Base-by-base conservation (phyloP, 495 filamentous ascomycete genomes). In the Xylaria bambusicola region DNA sequence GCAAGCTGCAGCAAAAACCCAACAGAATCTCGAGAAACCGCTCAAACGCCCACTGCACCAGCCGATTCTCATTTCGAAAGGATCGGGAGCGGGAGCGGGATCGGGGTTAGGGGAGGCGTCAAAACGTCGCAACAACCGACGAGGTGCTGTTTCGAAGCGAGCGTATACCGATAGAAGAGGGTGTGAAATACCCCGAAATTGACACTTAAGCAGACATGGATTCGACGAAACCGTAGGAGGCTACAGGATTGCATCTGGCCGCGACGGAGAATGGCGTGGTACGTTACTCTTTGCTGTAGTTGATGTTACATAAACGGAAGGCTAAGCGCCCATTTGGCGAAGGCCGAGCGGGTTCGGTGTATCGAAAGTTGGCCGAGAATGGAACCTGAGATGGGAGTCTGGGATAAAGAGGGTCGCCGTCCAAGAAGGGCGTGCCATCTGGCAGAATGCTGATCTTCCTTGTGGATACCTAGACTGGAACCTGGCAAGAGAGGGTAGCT, bases 21-120 rank as follows among this genome's bases (percentile, higher is more conserved):
- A 79, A 52, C 73, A 71, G 46, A 70, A 73, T 33, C 69, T 77
- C 42, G 76, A 77, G 50, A 81, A 77, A 61, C 66, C 75, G 52
- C 69, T 83, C 35, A 83, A 83, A 64, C 73, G 80, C 33, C 81
- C 81, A 21, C 74, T 82, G n/a, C 81, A 83, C 57, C 75, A 77
- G 48, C 81, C 81, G 21, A 69, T 83, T 10, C 61, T 80, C 44
- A 78, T 83, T 15, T 76, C 77, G 17, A 78, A 72, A 45, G 71
- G 40, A 23, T 60, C 49, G 15, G 72, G 70, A 40, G 29, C 52
- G 38, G 52, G 36, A 44, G 3, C 52, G 18, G 36, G 27, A 53
- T 60, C 49, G 21, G 72, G 68, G 45, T 53, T 24, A 18, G 72
- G 68, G 44, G 62, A 74, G 52, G 64, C 67, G 6, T 66, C 72